Evolutionary conservation across 2,329 filamentous ascomycete genomes (phyloP).

Genomic region (Talaromyces sp.): DNA sequence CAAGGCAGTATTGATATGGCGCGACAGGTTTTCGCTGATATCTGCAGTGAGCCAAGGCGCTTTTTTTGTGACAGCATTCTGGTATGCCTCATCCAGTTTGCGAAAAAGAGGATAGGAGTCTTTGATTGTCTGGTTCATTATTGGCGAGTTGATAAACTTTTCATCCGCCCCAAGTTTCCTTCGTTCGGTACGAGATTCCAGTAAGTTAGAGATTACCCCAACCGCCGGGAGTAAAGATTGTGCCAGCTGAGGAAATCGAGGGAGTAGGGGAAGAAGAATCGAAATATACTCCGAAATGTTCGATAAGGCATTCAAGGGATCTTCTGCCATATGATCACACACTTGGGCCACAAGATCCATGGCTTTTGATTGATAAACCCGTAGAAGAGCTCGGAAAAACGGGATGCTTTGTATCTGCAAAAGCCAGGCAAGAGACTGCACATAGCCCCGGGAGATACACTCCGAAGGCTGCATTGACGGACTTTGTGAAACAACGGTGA

Average conservation of each 20-base stretch:
- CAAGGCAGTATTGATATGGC: constrained; percentile 32
- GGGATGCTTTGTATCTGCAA: constrained; percentile 35
- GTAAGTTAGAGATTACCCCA: constrained; percentile 26
- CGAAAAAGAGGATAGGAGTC: constrained; percentile 30
- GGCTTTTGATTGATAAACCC: constrained; percentile 28
- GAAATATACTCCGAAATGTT: constrained; percentile 30
- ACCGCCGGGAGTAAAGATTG: constrained; percentile 24
- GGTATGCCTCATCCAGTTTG: constrained; percentile 35
- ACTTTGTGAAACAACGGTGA: constrained; percentile 30
- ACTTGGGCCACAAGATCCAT: constrained; percentile 28
- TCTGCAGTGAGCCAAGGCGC: constrained; percentile 42
- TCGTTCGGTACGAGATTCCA: constrained; percentile 31
- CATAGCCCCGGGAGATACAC: constrained; percentile 33
- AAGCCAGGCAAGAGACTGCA: constrained; percentile 34
- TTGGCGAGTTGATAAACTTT: constrained; percentile 20
- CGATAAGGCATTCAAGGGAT: constrained; percentile 27
- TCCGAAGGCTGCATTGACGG: constrained; percentile 28
- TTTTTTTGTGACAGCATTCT: constrained; percentile 41
- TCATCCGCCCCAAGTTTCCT: constrained; percentile 24
- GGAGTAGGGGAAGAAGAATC: constrained; percentile 27
- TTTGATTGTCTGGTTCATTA: constrained; percentile 21
- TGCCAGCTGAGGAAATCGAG: constrained; percentile 29
- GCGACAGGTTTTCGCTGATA: constrained; percentile 37
- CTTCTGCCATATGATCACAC: constrained; percentile 27
- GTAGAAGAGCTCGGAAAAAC: constrained; percentile 35